Evolutionary conservation across 768 basidiomycete species (phyloP), one percentile per base, ranked within the genome.

Genomic region (Paxillus rubicundulus): DNA sequence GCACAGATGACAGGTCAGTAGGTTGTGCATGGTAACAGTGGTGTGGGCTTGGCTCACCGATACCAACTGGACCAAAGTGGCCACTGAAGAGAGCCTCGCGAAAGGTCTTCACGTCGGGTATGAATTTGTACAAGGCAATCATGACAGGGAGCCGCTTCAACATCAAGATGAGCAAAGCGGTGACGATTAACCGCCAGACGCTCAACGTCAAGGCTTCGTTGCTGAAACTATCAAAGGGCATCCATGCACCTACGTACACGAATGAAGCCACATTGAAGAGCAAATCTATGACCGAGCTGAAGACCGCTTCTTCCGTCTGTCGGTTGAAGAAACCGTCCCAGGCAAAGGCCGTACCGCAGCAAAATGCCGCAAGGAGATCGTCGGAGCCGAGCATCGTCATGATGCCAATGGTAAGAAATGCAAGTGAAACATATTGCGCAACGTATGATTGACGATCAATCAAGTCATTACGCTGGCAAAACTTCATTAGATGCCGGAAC

Each of bases 201-300:
- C 77, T 81, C 45, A 99, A 74, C 2, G 86, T 86, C 59, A 88
- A 74, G 39, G 72, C 74, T 9, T 72, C 70, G 65, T 91, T 78
- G 53, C 76, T 72, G 75, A 96, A 98, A 45, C 79, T 77, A 63
- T 78, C 68, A 71, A 99, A 98, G 1, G 97, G 97, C 82, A 95
- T 95, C 86, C 95, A 94, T 32, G 96, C 95, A 54, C 97, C 97
- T 55, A 98, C 88, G 65, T 89, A 98, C 46, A 98, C 85, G 74
- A 98, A 98, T 4, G 90, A 89, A 27, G 93, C 92, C 56, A 93
- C 82, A 73, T 98, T 98, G 82, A 97, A 96, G 52, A 98, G 77
- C 58, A 98, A 74, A 70, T 98, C 92, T 63, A 98, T 92, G 61
- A 98, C 95, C 70, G 91, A 92, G 59, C 87, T 90, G 77, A 99